phyloP scores from a whole-genome alignment of 1,139 yeast genomes.

The Diutina catenulata region DNA sequence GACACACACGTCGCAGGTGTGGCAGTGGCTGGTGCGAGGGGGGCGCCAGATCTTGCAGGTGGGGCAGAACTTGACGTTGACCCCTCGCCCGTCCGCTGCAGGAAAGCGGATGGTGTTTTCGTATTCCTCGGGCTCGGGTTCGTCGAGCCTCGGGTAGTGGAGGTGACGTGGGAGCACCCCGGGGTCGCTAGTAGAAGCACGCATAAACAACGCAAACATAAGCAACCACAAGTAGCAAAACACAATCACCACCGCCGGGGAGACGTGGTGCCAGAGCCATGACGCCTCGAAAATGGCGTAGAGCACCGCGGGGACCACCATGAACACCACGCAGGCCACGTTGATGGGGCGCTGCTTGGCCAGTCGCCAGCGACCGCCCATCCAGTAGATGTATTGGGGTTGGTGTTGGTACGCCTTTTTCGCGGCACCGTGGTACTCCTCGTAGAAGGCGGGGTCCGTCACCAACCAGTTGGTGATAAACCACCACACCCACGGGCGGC shows the following conservation, averaged over 20 bases:
- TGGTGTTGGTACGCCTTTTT: conserved; percentile 25
- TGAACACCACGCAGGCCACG: conserved; percentile 19
- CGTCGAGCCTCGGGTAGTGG: conserved; percentile 31
- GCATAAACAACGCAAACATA: conserved; percentile 34
- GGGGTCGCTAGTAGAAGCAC: conserved; percentile 54
- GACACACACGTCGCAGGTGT: conserved; percentile 32
- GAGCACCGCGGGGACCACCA: conserved; percentile 39
- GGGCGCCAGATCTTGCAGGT: conserved; percentile 40
- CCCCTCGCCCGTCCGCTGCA: conserved; percentile 16
- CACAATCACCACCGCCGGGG: conserved; percentile 46
- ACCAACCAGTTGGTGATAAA: conserved; percentile 32
- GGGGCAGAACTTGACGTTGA: conserved; percentile 33
- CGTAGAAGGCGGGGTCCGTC: conserved; percentile 24
- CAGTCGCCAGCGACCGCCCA: conserved; percentile 54
- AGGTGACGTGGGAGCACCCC: conserved; percentile 63
- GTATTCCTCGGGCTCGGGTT: conserved; percentile 48
- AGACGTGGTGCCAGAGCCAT: conserved; percentile 47
- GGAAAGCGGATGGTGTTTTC: conserved; percentile 48
- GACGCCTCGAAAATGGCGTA: conserved; percentile 31
- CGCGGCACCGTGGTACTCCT: conserved; percentile 7
- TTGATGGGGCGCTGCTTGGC: conserved; percentile 25
- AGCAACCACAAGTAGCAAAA: conserved; percentile 49
- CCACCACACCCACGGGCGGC: conserved; percentile 1
- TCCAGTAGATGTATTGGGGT: conserved; percentile 30
- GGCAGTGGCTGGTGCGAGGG: conserved; percentile 33